Base-by-base conservation (phyloP, 345 rosid genomes). In the Euclidium syriacum region DNA sequence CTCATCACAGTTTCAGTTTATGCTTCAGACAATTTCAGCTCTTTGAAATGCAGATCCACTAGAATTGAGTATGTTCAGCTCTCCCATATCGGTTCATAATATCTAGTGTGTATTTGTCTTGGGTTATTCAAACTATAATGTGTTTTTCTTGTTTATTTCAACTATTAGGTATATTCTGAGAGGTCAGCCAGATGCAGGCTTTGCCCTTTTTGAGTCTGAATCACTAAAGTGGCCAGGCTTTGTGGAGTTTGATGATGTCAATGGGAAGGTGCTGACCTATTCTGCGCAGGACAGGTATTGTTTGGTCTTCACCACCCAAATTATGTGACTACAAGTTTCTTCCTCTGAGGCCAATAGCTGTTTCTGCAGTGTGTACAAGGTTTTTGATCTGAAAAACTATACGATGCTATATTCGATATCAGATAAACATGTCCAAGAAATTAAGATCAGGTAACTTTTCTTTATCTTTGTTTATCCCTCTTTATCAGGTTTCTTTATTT, bases 151-250 rank as follows among this genome's bases (percentile, higher is more conserved):
- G 46, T 56, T 40, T 15, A 16, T 73, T 39, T 41, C 47, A 57
- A 62, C 64, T 49, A 9, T 77, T 73, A 91, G 98, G 78, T 91
- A 86, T 72, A 92, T 92, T 42, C 73, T 83, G 54, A 84, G 97
- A 78, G 91, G 91, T 57, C 81, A 89, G 77, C 97, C 97, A 11
- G 98, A 89, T 80, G 88, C 89, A 38, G 97, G 97, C 22, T 92
- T 92, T 76, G 80, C 98, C 9, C 89, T 92, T 61, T 88, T 91
- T 73, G 96, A 88, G 73, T 91, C 98, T 3, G 96, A 92, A 51
- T 86, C 95, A n/a, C 78, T 92, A 41, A 92, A 89, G 68, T 92
- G 98, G 98, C 98, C 98, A 17, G 98, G 98, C 14, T 92, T 92
- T 78, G 98, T 92, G 6, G 98, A 92, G 83, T 92, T 92, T 78